Percentiles rank a stretch among this genome's conserved stretches.
Evolutionary conservation across 2,329 filamentous ascomycete genomes (phyloP).

Genomic region (Colletotrichum sp.): DNA sequence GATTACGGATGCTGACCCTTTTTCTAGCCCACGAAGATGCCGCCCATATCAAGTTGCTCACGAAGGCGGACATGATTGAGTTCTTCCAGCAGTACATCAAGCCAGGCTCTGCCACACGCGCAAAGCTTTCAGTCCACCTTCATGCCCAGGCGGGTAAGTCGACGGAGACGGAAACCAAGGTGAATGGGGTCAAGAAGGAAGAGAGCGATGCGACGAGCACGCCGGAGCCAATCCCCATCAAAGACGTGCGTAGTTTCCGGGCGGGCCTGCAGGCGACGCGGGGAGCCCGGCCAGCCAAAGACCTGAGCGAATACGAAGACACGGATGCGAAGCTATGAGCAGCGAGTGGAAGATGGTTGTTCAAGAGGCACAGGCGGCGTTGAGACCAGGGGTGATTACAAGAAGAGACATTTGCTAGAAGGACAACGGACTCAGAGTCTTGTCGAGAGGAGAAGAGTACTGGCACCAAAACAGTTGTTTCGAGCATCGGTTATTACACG

Average conservation of each 20-base stretch:
- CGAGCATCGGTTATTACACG: neutral
- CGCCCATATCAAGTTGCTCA: constrained; percentile 73
- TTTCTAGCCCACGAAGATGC: constrained; percentile 75
- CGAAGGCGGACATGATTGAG: constrained; percentile 78
- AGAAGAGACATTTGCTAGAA: constrained; percentile 11
- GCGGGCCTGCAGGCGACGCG: constrained; percentile 73
- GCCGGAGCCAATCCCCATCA: constrained; percentile 64
- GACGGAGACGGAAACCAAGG: constrained; percentile 46
- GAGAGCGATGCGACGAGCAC: constrained; percentile 37
- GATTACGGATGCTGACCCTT: constrained; percentile 22
- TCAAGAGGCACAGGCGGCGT: constrained; percentile 1
- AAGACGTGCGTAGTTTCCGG: constrained; percentile 83
- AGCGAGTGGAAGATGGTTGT: neutral
- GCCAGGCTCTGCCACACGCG: constrained; percentile 73
- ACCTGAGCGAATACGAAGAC: constrained; percentile 87
- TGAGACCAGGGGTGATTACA: constrained; percentile 2
- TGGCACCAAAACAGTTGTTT: neutral
- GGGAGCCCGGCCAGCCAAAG: constrained; percentile 74
- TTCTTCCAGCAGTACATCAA: constrained; percentile 82
- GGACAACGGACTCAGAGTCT: constrained; percentile 3
- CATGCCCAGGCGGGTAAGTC: constrained; percentile 70
- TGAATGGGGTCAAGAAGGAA: constrained; percentile 32
- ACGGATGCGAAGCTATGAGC: constrained; percentile 78
- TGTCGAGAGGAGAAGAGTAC: neutral
- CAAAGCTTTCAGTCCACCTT: constrained; percentile 87